Evolutionary conservation across 495 filamentous ascomycete species (phyloP), one percentile per base, ranked within the genome.

Genomic region (Aspergillus wentii): DNA sequence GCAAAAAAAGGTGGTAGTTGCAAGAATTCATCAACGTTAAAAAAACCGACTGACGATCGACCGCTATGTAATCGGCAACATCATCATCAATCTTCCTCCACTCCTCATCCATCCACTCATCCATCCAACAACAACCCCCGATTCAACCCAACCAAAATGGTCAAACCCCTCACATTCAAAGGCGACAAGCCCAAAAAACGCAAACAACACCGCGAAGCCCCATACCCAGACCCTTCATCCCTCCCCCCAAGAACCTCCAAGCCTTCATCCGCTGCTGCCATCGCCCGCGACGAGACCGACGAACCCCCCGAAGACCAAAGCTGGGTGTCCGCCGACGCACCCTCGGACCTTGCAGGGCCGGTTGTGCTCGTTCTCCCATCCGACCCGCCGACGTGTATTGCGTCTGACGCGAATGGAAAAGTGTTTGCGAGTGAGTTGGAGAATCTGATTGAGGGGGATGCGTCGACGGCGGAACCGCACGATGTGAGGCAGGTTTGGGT

Each of bases 401-500:
- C 90, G 17, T 85, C 80, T 61, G 92, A 98, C 59, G 77, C 80
- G 22, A 82, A 78, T 38, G 92, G 92, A 38, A 84, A 81, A 41
- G 80, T 96, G 8, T 97, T 92, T 52, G 72, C 85, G 2, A 81
- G 80, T 38, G 63, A 71, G 17, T 65, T 97, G 25, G 86, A 90
- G 66, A 94, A 94, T 53, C 79, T 94, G 16, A 64, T 91, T 29
- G 87, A 92, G 37, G 79, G 72, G 15, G 81, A 91, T 62, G 78
- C 85, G 4, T 42, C 66, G 11, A 94, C 79, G 3, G 88, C 91
- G 21, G 92, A 96, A 61, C 92, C 92, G 31, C 88, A 95, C 51
- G 87, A 95, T 59, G 86, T 97, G 15, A 71, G 90, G 43, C 89
- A 96, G 64, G 92, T 98, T 14, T 97, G 89, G 89, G 75, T 96